phyloP scores from a whole-genome alignment of 805 yeast species.

The Kregervanrija delftensis region DNA sequence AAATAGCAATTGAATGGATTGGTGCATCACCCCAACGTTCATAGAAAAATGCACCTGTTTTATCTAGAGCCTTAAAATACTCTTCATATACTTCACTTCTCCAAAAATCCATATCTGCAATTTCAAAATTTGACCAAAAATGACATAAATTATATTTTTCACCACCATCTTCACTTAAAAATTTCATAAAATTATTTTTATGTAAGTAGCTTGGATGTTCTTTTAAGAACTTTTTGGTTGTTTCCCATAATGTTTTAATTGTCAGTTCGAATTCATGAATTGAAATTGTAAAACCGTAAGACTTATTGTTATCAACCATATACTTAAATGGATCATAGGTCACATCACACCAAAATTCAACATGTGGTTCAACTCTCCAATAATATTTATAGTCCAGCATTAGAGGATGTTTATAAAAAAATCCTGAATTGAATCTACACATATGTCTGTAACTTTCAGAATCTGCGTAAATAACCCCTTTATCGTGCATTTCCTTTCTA shows the following conservation, averaged over 20 bases:
- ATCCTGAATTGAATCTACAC: constrained; percentile 42
- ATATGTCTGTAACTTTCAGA: constrained; percentile 39
- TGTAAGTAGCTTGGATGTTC: constrained; percentile 35
- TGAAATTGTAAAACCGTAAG: constrained; percentile 62
- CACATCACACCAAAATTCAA: constrained; percentile 53
- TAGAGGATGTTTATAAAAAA: constrained; percentile 53
- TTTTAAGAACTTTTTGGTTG: constrained; percentile 39
- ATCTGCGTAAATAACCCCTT: constrained; percentile 33
- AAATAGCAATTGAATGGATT: constrained; percentile 72
- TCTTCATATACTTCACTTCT: constrained; percentile 48
- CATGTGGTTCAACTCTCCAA: constrained; percentile 76
- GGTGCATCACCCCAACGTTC: constrained; percentile 97
- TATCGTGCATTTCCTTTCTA: constrained; percentile 48
- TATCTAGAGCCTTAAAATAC: constrained; percentile 58
- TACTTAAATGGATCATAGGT: constrained; percentile 55
- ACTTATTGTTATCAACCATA: constrained; percentile 47
- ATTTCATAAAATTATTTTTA: constrained; percentile 49
- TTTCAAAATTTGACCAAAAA: constrained; percentile 77
- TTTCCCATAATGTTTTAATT: constrained; percentile 51
- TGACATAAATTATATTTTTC: constrained; percentile 67
- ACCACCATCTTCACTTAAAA: constrained; percentile 58
- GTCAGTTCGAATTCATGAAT: constrained; percentile 58
- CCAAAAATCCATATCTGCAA: constrained; percentile 67
- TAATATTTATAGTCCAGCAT: constrained; percentile 57
- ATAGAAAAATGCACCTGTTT: constrained; percentile 71